Percentiles rank a stretch among this genome's conserved stretches.
These are phyloP conservation scores for Gardenia jasminoides DNA, from an alignment of 257 asterid species.

Conservation along the genomic window DNA sequence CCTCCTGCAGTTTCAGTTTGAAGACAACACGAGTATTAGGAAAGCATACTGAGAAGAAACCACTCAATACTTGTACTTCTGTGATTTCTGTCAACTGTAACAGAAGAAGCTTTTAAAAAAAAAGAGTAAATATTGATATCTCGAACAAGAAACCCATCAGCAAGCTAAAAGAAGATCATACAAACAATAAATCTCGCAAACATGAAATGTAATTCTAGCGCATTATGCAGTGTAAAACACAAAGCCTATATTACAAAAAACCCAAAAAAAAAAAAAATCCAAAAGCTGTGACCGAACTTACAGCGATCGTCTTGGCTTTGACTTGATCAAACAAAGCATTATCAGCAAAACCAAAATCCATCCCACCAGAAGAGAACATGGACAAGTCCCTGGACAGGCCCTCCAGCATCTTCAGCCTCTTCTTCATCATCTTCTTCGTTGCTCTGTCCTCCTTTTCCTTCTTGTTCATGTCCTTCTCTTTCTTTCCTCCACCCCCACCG, in stretches of 20 bases:
- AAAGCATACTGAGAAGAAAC: not conserved
- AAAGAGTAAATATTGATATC: no score
- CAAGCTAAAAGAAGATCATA: no score
- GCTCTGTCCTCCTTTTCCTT: slow-evolving; percentile 31
- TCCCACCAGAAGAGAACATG: slow-evolving; percentile 31
- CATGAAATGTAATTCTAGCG: no score
- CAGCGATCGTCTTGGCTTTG: slow-evolving; percentile 54
- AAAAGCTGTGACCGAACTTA: slow-evolving; percentile 21
- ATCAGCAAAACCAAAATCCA: slow-evolving; percentile 41
- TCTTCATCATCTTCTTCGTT: slow-evolving; percentile 46
- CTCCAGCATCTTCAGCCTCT: slow-evolving; percentile 64
- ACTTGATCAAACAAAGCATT: slow-evolving; percentile 40
- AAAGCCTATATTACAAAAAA: no score
- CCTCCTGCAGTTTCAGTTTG: slow-evolving; percentile 42
- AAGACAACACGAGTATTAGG: not conserved
- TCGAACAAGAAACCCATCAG: no score
- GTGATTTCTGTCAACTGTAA: no score
- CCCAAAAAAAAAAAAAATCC: no score
- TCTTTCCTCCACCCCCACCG: slow-evolving; percentile 16
- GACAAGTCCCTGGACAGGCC: slow-evolving; percentile 52
- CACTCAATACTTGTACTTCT: no score
- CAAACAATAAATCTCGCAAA: no score
- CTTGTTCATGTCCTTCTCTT: slow-evolving; percentile 24
- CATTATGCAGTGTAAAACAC: no score
- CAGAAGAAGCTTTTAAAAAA: no score